These are phyloP conservation scores for Cytospora schulzeri DNA, from an alignment of 2,329 filamentous ascomycete genomes.

Conservation along the genomic window DNA sequence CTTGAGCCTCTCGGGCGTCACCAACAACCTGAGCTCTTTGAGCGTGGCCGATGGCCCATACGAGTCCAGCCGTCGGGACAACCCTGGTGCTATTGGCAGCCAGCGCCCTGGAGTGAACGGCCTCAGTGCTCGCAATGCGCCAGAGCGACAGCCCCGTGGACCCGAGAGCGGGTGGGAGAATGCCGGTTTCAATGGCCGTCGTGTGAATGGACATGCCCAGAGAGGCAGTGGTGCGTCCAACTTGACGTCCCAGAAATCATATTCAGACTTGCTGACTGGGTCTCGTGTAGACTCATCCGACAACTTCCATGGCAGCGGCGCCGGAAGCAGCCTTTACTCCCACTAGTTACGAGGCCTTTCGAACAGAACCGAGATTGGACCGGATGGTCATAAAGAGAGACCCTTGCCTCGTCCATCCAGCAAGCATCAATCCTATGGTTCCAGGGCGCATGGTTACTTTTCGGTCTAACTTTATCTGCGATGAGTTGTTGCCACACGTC, in stretches of 20 bases:
- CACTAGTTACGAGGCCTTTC: conserved; percentile 20
- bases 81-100: conserved; percentile 66
- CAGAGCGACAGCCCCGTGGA: conserved; percentile 65
- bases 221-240: conserved; percentile 56
- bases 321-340: conserved; percentile 27
- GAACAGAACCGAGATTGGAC: conserved; percentile 8
- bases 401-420: conserved; percentile 11
- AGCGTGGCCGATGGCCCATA: conserved; percentile 50
- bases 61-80: conserved; percentile 51
- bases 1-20: conserved; percentile 36
- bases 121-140: conserved; percentile 46
- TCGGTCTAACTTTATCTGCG: conserved; percentile 16
- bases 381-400: conserved; percentile 14
- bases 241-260: conserved; percentile 26
- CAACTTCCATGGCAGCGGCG: conserved; percentile 26
- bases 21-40: conserved; percentile 53
- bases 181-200: conserved; percentile 54
- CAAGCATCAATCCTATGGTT: conserved; percentile 20
- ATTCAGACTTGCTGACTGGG: conserved; percentile 28
- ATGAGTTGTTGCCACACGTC: conserved; percentile 11
- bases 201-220: conserved; percentile 62
- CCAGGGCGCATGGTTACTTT: conserved; percentile 22
- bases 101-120: conserved; percentile 59
- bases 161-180: conserved; percentile 61
- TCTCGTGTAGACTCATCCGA: conserved; percentile 29